A percentile compares a stretch with the other conserved stretches of the same genome.
Conservation (phyloP, 106 monocot species). For the Dendrobium officinale region DNA sequence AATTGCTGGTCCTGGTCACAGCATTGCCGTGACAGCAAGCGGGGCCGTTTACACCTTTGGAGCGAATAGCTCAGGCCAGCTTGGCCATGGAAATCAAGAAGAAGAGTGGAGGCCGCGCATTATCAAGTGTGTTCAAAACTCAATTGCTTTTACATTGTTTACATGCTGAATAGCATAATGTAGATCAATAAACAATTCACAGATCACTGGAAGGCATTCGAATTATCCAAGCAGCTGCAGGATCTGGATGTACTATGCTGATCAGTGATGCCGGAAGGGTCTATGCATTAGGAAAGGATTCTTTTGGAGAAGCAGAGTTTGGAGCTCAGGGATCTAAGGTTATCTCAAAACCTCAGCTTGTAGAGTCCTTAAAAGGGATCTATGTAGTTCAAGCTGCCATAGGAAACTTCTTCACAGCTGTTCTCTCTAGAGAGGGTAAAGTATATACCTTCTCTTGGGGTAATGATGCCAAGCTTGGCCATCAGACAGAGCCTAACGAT, state of each 20-base stretch:
- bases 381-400: constrained; percentile 93
- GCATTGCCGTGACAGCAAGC: constrained; percentile 73
- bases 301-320: constrained; percentile 85
- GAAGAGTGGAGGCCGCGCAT: constrained; percentile 88
- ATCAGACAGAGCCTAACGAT: constrained; percentile 82
- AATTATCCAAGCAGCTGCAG: constrained; percentile 92
- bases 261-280: constrained; percentile 88
- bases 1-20: constrained; percentile 91
- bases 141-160: neutral
- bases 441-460: constrained; percentile 99
- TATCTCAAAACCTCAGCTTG: constrained; percentile 53
- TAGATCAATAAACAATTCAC: constrained; percentile 25
- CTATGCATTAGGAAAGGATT: constrained; percentile 89
- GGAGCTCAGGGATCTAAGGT: constrained; percentile 60
- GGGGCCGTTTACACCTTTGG: constrained; percentile 88
- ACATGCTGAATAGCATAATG: constrained; percentile 17
- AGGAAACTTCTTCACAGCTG: constrained; percentile 93
- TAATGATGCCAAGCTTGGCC: constrained; percentile 64
- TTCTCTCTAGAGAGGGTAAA: constrained; percentile 86
- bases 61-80: constrained; percentile 87
- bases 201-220: constrained; percentile 87
- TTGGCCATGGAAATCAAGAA: constrained; percentile 85
- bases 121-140: constrained; percentile 63
- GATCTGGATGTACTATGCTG: constrained; percentile 90
- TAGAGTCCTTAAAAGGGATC: constrained; percentile 78